phyloP scores from a whole-genome alignment of 2,329 filamentous ascomycete species.

The Lasiodiplodia hormozganensis region DNA sequence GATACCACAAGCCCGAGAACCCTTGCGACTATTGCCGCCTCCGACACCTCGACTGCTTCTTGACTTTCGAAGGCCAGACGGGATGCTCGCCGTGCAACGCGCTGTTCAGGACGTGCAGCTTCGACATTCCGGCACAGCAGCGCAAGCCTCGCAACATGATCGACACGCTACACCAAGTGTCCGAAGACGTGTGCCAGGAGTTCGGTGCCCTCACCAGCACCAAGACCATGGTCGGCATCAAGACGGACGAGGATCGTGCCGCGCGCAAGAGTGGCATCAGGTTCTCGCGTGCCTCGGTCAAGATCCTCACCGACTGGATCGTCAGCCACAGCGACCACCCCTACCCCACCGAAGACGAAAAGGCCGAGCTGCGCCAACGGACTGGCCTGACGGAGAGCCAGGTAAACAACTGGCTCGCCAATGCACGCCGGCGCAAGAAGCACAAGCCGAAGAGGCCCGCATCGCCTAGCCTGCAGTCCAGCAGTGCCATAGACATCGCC shows the following conservation, averaged over 20 bases:
- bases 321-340: conserved; percentile 80
- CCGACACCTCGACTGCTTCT: conserved; percentile 55
- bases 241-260: conserved; percentile 39
- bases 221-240: conserved; percentile 47
- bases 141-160: conserved; percentile 46
- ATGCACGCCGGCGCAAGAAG: conserved; percentile 84
- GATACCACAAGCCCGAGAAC: conserved; percentile 53
- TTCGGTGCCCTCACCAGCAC: conserved; percentile 41
- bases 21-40: conserved; percentile 58
- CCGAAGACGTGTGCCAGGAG: conserved; percentile 47
- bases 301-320: conserved; percentile 84
- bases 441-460: conserved; percentile 70
- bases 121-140: conserved; percentile 45
- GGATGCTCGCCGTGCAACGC: conserved; percentile 56
- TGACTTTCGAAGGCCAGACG: conserved; percentile 49
- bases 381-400: conserved; percentile 84
- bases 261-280: conserved; percentile 72
- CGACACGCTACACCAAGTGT: conserved; percentile 56
- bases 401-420: conserved; percentile 91
- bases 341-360: conserved; percentile 88
- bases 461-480: conserved; percentile 68
- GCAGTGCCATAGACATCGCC: conserved; percentile 77
- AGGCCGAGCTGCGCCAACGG: conserved; percentile 76
- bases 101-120: conserved; percentile 57
- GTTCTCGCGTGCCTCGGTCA: conserved; percentile 81